Evolutionary conservation across 495 filamentous ascomycete species (phyloP), one percentile per base, ranked within the genome.

Genomic region (Neurospora sp.): DNA sequence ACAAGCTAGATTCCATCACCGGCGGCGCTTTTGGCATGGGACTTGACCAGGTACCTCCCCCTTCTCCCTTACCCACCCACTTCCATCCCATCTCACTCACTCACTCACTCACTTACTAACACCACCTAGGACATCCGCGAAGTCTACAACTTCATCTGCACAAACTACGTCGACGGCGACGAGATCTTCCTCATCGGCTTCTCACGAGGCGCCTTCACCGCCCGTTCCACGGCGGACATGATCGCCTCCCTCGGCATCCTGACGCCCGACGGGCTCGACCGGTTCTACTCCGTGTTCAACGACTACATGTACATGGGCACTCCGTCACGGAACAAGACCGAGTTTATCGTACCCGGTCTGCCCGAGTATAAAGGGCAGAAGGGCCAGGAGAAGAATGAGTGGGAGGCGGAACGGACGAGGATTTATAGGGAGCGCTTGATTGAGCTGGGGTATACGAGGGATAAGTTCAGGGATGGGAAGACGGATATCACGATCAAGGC

Each of bases 131-230:
- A 90, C 73, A 88, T 93, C 68, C 83, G 88, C 6, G 87, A 90
- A 75, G 88, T 85, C 1, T 93, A 93, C 79, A 85, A 85, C 48
- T 92, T 91, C 78, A 76, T 92, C 53, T 83, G 84, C 61, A 86
- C 87, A 70, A 92, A 93, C 81, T 91, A 88, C 74, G 79, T 84
- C 22, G 84, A 85, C 31, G 86, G 87, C 31, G 91, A 93, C 76
- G 86, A 89, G 73, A 91, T 93, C 39, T 83, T 91, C 71, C 81
- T 93, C 27, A 76, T 91, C 12, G 91, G 91, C 27, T 93, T 92
- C 81, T 91, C 89, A 3, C 85, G 91, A 1, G 91, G 91, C 37
- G 90, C 91, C 18, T 93, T 89, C 77, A 92, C 90, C 0, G 89
- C 89, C 8, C 85, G 91, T 69, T 86, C 83, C 61, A 87, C 90